These are phyloP conservation scores for Juglanconis oblonga DNA, from an alignment of 2,329 filamentous ascomycete species.

Conservation along the genomic window DNA sequence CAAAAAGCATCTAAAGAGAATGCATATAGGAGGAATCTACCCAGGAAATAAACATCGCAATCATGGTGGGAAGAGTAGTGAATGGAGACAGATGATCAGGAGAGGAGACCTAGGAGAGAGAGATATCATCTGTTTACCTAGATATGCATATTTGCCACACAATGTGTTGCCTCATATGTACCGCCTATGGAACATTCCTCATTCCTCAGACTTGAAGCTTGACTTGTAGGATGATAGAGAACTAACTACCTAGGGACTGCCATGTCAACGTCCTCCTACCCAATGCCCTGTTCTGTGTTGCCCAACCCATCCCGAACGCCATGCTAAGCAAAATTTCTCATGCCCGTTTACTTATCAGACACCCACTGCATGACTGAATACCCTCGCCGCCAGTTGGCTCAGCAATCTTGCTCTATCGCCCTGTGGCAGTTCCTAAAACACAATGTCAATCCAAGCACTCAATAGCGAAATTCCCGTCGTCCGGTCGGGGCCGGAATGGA, in stretches of 20 bases:
- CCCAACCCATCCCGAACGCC: slow-evolving; percentile 9
- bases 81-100: too few species aligned
- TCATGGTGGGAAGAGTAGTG: too few species aligned
- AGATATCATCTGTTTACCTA: too few species aligned
- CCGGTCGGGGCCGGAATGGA: neutral
- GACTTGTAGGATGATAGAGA: neutral
- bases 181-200: too few species aligned
- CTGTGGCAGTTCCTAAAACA: slow-evolving; percentile 70
- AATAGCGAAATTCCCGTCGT: neutral
- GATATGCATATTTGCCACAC: too few species aligned
- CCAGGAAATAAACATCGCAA: too few species aligned
- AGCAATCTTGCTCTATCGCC: slow-evolving; percentile 77
- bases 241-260: neutral
- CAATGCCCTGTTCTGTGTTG: neutral
- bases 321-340: slow-evolving; percentile 1
- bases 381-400: slow-evolving; percentile 78
- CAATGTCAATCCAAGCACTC: slow-evolving; percentile 7
- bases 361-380: slow-evolving; percentile 77
- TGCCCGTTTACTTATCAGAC: slow-evolving; percentile 29
- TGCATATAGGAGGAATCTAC: too few species aligned
- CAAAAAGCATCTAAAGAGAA: too few species aligned
- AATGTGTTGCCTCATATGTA: too few species aligned
- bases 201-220: too few species aligned
- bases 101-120: too few species aligned
- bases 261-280: neutral